Base-by-base conservation (phyloP, 192 early-diverging fungal species). In the Phlyctochytrium bullatum region DNA sequence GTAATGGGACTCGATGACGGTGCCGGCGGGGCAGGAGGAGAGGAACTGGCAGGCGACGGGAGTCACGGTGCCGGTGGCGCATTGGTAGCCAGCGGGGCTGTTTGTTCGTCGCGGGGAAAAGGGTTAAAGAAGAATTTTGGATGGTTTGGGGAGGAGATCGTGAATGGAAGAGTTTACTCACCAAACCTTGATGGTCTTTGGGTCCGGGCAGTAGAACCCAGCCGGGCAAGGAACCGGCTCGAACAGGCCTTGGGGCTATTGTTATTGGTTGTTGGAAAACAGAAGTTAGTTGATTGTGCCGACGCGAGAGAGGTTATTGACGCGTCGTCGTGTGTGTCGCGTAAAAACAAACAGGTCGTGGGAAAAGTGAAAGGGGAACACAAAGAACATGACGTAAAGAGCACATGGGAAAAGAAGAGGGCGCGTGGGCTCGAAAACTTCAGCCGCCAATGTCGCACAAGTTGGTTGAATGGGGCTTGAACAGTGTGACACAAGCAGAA, bases 171-270 rank as follows among this genome's bases (percentile, higher is more conserved):
- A 2, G 20, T 58, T n/a, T 6, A 30, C 47, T 33, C 40, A 71
- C 69, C 70, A 72, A 16, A 40, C 34, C 1, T 60, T n/a, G 29
- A 71, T 40, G 2, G 75, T 77, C 20, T 40, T 59, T 25, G 63
- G 53, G 36, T 65, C 65, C 2, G 79, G 80, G 66, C 88, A 88
- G 36, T 81, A 83, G 61, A 78, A 86, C 6, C 86, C 85, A 0
- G 69, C 35, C 50, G 78, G 82, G 66, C 89, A 90, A 61, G 85
- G 85, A 53, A 80, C 61, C 2, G 89, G 88, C 61, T 88, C 70
- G 47, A 66, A 72, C 3, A 72, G 40, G 17, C 70, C 70, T 52
- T 72, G 70, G 2, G 70, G 52, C 69, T 71, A 20, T 14, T 14
- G 40, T n/a, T n/a, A 47, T 20, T 47, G 10, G 40, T 14, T 47